Base-by-base conservation (phyloP, 495 filamentous ascomycete species). In the Penicillium nucicola region DNA sequence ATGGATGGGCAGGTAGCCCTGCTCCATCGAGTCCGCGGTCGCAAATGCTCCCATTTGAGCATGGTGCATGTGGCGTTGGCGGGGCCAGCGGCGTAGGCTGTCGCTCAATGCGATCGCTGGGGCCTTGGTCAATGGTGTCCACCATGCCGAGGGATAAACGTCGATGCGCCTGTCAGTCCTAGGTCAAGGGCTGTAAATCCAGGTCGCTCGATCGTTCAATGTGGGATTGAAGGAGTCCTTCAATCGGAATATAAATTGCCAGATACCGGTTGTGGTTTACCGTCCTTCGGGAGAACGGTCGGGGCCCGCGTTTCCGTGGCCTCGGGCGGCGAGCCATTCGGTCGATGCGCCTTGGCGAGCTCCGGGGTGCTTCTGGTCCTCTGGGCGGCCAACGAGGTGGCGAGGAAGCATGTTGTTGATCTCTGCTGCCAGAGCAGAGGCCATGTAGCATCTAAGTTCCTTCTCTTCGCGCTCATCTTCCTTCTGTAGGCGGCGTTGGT, bases 401-500 rank as follows among this genome's bases (percentile, higher is more conserved):
- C 65, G 67, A 2, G 78, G 81, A 3, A 78, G 52, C 37, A 86
- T 74, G 31, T 75, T 78, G 51, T 77, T 77, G 43, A 87, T 72
- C 50, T 82, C 77, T 9, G 72, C 69, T 1, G 89, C 84, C 39
- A 96, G 84, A 2, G 86, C 84, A 25, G 79, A 76, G 19, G 88
- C 81, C 37, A 90, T 85, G 64, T 87, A 90, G 42, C 75, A 72
- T 45, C 88, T 81, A 13, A 98, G 79, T 61, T 98, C 95, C 31
- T 77, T 78, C 62, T 95, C 88, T 63, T 99, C 93, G 11, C 82
- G 79, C 58, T 84, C 81, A 61, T 97, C 93, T 65, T 97, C 93
- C 66, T 90, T 93, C 60, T 92, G 81, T 23, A 97, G 74, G 40
- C 84, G 83, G 64, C 86, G 87, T 47, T 85, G 82, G 34, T 92